Evolutionary conservation across 2,329 filamentous ascomycete genomes (phyloP).

Genomic region (Pseudomassariella vexata): DNA sequence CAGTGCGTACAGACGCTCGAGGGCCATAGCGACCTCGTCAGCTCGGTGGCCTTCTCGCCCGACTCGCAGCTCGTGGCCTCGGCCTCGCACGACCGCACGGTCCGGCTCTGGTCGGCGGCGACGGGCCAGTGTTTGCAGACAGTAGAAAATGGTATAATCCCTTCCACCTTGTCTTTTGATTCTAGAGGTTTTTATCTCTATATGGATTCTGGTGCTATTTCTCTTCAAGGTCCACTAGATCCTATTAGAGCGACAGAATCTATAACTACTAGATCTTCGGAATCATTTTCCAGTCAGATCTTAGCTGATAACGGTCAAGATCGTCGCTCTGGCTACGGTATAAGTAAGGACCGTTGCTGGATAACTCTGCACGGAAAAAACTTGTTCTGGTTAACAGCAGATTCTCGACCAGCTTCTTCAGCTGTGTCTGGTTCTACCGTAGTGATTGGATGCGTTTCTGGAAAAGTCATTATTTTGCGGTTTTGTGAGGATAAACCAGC

Average conservation of each 20-base stretch:
- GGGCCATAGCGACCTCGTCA: neutral
- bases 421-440: neutral
- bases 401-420: neutral
- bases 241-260: neutral
- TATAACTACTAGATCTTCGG: neutral
- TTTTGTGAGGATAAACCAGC: neutral
- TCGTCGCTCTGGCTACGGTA: neutral
- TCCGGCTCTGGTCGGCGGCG: constrained; percentile 4
- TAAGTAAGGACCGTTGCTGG: constrained; percentile 1
- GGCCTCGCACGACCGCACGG: neutral
- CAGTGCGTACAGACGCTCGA: constrained; percentile 2
- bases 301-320: neutral
- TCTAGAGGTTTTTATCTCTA: neutral
- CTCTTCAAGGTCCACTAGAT: neutral
- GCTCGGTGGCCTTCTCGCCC: constrained; percentile 5
- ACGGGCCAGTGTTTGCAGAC: constrained; percentile 7
- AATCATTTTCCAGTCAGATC: too few species aligned
- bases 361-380: neutral
- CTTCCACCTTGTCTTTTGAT: neutral
- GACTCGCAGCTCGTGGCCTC: constrained; percentile 13
- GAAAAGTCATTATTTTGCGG: neutral
- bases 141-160: constrained; percentile 6
- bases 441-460: constrained; percentile 2
- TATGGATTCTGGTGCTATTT: constrained; percentile 1
- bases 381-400: constrained; percentile 1